Conservation (phyloP, 2,329 filamentous ascomycete species). For the Torrubiella hemipterigena region DNA sequence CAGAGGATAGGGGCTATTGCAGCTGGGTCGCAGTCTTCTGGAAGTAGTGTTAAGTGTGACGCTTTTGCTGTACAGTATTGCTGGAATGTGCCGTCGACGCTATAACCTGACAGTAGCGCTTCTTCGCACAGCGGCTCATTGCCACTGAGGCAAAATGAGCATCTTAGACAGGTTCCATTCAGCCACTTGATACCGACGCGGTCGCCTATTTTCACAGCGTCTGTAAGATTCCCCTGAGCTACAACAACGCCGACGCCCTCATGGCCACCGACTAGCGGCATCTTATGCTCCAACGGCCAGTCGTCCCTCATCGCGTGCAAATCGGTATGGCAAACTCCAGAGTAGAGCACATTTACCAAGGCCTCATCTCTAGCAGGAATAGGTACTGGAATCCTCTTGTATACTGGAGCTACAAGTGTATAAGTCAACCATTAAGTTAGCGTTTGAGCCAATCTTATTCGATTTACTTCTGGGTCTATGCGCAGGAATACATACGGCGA, state of each 20-base stretch:
- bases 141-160: constrained; percentile 67
- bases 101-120: constrained; percentile 74
- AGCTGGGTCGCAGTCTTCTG: constrained; percentile 64
- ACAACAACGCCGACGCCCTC: constrained; percentile 76
- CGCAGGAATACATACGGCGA: constrained; percentile 41
- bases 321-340: constrained; percentile 85
- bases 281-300: constrained; percentile 75
- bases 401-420: constrained; percentile 53
- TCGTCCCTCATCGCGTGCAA: constrained; percentile 71
- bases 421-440: no score
- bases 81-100: constrained; percentile 87
- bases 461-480: no score
- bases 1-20: constrained; percentile 71
- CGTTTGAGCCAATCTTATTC: no score
- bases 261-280: constrained; percentile 75
- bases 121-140: constrained; percentile 76
- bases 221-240: constrained; percentile 62
- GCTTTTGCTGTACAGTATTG: constrained; percentile 85
- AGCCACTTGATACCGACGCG: constrained; percentile 88
- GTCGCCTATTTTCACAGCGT: constrained; percentile 71
- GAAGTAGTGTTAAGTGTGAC: constrained; percentile 73
- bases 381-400: constrained; percentile 72
- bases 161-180: constrained; percentile 74
- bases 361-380: constrained; percentile 81
- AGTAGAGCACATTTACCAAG: constrained; percentile 82